Evolutionary conservation across 2,329 filamentous ascomycete genomes (phyloP).

Genomic region (Calonectria pteridis): DNA sequence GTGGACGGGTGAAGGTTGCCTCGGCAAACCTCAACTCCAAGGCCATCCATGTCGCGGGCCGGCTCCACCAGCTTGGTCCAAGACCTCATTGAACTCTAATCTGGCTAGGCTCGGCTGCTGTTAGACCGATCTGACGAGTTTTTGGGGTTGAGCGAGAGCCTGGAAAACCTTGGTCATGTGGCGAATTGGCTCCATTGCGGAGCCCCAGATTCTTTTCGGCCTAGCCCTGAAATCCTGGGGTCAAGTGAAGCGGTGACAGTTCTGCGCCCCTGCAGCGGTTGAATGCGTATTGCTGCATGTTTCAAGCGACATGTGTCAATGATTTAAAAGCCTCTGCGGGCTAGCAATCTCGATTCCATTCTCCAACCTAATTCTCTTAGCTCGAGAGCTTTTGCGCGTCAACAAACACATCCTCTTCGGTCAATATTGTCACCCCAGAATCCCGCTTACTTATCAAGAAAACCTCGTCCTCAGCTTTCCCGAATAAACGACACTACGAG

Average conservation of each 20-base stretch:
- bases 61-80: background rate
- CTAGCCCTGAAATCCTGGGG: background rate
- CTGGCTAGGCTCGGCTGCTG: background rate
- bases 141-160: background rate
- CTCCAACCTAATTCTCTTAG: no score
- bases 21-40: background rate
- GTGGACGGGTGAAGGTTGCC: background rate
- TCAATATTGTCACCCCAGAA: background rate
- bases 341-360: no score
- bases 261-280: no score
- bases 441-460: background rate
- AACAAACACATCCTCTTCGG: no score
- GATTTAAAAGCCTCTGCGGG: background rate
- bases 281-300: background rate
- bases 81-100: background rate
- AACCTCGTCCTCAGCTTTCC: background rate
- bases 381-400: background rate
- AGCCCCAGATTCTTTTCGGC: background rate
- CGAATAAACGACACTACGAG: background rate
- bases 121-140: slow-evolving; percentile 3
- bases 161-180: background rate
- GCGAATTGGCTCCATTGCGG: background rate
- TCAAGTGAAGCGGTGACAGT: background rate
- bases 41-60: background rate
- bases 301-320: background rate